Base-by-base conservation (phyloP, 1,284 basidiomycete species). In the Heliocybe sulcata region DNA sequence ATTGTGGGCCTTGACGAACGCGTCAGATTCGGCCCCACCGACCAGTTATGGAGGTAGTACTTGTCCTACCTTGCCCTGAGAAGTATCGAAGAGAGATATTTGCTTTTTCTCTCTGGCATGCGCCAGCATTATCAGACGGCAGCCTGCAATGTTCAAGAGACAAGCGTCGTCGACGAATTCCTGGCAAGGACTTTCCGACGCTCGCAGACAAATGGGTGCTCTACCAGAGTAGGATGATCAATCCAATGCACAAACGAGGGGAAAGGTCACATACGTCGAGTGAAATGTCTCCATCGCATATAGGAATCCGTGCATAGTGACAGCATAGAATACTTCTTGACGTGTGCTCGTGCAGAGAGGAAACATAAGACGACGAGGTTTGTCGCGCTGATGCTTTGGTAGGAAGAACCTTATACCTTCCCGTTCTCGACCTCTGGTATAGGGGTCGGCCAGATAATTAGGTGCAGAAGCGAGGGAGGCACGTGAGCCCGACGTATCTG, bases 141-240 rank as follows among this genome's bases (percentile, higher is more conserved):
- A 60, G 52, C 63, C 59, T 1, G 65, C 62, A 29, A 63, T 55
- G 3, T 55, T 56, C 26, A 78, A 54, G 6, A 77, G 53, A 56
- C 76, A 79, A 2, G 72, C 71, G 57, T 79, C 79, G 27, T 80
- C 73, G 11, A 79, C 64, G 23, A 61, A 52, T 20, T 69, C 65
- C 3, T 55, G 52, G 12, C 29, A 6, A 14, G 51, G 42, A 1
- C 57, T 55, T 3, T 48, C 35, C 1, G 42, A 52, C 33, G 52
- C 11, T 11, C 54, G 27, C 19, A 64, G 14, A 19, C 57, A 16
- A 6, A 51, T 22, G 14, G 20, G 27, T 31, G 45, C 31, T 35
- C 57, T 61, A 45, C 31, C 12, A 55, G 19, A 14, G 48, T 26
- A 56, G 12, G 4, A 31, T 12, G 29, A 26, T 42, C 33, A 12